Conservation (phyloP, 164 flowering plant species). For the Vitis rotundifolia region DNA sequence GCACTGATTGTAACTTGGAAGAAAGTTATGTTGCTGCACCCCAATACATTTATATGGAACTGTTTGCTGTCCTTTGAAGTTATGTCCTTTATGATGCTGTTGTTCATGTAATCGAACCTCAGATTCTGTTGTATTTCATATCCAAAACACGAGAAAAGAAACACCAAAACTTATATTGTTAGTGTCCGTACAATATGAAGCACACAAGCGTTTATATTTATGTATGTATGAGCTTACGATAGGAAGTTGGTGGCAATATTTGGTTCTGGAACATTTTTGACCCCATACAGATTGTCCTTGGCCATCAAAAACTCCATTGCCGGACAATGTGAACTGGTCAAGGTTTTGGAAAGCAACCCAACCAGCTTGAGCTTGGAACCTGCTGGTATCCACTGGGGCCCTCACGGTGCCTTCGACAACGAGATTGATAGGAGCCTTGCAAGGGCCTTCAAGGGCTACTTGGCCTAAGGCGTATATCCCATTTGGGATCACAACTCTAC, state of each 20-base stretch:
- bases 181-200: neutral
- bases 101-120: slow-evolving; percentile 35
- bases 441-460: neutral
- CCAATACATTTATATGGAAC: slow-evolving; percentile 40
- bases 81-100: slow-evolving; percentile 23
- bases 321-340: slow-evolving; percentile 20
- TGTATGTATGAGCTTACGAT: slow-evolving; percentile 14
- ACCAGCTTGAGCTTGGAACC: neutral
- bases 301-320: slow-evolving; percentile 42
- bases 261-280: slow-evolving; percentile 12
- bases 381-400: too few species aligned
- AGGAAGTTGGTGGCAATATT: slow-evolving; percentile 18
- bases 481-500: neutral
- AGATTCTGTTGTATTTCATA: slow-evolving; percentile 28
- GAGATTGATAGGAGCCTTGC: too few species aligned
- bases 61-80: slow-evolving; percentile 44
- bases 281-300: slow-evolving; percentile 30
- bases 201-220: too few species aligned
- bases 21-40: slow-evolving; percentile 32
- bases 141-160: too few species aligned
- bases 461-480: neutral
- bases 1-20: slow-evolving; percentile 25
- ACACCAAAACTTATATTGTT: neutral
- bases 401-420: too few species aligned
- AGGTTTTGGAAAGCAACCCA: slow-evolving; percentile 18